Base-by-base conservation (phyloP, 2,329 filamentous ascomycete species). In the Sarocladiaceae sp. region DNA sequence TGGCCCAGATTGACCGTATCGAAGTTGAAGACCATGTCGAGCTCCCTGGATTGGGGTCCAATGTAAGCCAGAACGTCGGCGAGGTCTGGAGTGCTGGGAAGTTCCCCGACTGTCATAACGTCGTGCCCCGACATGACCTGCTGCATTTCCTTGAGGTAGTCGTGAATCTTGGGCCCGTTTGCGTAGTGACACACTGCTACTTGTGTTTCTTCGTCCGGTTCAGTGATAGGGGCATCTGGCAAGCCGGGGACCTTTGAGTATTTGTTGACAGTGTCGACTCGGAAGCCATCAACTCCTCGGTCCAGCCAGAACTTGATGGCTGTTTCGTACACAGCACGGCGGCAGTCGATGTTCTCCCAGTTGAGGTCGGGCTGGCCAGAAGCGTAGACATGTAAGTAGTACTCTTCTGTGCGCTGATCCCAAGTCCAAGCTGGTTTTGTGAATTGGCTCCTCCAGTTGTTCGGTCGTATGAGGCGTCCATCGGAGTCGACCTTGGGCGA, bases 341-440 rank as follows among this genome's bases (percentile, higher is more conserved):
- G 73, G 0, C 83, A 76, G 1, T 76, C 76, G 0, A 71, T 67
- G 47, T 82, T 82, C 52, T 88, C 82, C 83, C 85, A 90, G 61
- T 90, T 89, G 11, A 90, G 69, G 53, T 90, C 86, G 0, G 85
- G 85, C 55, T 88, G 84, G 47, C 83, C 76, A 2, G 72, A 71
- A 4, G 79, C 77, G 58, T 85, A 89, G 6, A 89, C 68, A 48
- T 82, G 76, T 1, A 88, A 74, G 53, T 85, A 88, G 58, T 85
- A 88, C 60, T 88, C 80, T 40, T 72, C 68, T 0, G 81, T 83
- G 4, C 62, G 60, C 46, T 80, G 72, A 52, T 85, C 80, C 60
- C 73, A 85, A 39, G 75, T 66, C 81, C 80, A 84, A 0, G 73
- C 74, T 29, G 69, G 69, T 3, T 69, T 70, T 20, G 69, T 69